These are phyloP conservation scores for Dissophora ornata DNA, from an alignment of 192 early-diverging fungal species.

Conservation along the genomic window DNA sequence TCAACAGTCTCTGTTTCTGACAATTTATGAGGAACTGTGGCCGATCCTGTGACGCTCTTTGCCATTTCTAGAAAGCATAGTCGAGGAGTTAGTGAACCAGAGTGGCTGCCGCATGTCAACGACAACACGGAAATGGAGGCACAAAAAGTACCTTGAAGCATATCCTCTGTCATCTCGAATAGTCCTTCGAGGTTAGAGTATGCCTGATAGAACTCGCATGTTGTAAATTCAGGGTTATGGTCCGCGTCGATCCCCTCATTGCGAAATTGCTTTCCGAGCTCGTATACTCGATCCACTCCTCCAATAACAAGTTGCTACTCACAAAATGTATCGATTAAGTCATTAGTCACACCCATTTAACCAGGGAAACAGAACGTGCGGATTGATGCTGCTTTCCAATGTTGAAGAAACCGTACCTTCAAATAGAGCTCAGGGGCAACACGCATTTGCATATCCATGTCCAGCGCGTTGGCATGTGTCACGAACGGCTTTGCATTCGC, in stretches of 20 bases:
- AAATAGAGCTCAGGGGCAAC: constrained; percentile 89
- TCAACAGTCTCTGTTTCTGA: constrained; percentile 44
- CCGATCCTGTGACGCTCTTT: constrained; percentile 34
- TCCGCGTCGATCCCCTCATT: constrained; percentile 91
- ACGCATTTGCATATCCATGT: constrained; percentile 77
- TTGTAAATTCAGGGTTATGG: constrained; percentile 93
- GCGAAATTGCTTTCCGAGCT: constrained; percentile 91
- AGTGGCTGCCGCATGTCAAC: too few relatives aligned
- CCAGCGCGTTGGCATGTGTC: constrained; percentile 74
- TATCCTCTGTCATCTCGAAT: constrained; percentile 75
- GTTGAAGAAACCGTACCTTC: constrained; percentile 67
- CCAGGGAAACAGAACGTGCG: too few relatives aligned
- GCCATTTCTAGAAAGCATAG: constrained; percentile 50
- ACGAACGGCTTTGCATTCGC: constrained; percentile 85
- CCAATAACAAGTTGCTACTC: constrained; percentile 89
- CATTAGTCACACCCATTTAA: too few relatives aligned
- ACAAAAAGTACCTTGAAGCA: constrained; percentile 70
- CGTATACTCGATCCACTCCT: constrained; percentile 85
- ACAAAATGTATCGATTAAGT: too few relatives aligned
- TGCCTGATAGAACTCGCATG: constrained; percentile 89
- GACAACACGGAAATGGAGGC: too few relatives aligned
- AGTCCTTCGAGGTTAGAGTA: constrained; percentile 77
- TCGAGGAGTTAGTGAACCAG: too few relatives aligned
- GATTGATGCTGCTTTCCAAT: too few relatives aligned
- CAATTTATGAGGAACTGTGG: constrained; percentile 9